Evolutionary conservation across 208 protist species (phyloP).

Genomic region (Acanthamoeba castellanii): DNA sequence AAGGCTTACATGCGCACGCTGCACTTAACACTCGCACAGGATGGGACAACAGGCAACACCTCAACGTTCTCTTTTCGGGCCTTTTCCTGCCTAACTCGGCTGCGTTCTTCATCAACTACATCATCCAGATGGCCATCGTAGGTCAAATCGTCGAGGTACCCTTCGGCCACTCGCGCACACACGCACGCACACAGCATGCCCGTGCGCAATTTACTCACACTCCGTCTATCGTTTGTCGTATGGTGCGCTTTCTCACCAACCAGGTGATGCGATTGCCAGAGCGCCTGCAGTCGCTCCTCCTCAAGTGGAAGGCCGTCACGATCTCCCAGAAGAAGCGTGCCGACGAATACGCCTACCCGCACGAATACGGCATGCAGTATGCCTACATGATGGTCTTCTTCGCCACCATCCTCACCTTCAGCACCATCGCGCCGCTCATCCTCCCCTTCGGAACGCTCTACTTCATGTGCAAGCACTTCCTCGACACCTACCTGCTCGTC

Average conservation of each 20-base stretch:
- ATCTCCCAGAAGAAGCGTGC: conserved; percentile 35
- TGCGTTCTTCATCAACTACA: conserved; percentile 74
- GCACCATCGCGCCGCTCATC: conserved; percentile 72
- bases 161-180: neutral
- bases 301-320: conserved; percentile 68
- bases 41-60: conserved; percentile 50
- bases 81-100: conserved; percentile 67
- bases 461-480: conserved; percentile 72
- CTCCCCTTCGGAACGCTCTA: conserved; percentile 67
- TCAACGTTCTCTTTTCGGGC: conserved; percentile 32
- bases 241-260: neutral
- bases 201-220: neutral
- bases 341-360: conserved; percentile 64
- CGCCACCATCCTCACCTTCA: conserved; percentile 69
- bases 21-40: neutral
- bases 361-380: conserved; percentile 76
- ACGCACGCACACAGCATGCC: neutral
- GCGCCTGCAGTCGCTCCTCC: conserved; percentile 55
- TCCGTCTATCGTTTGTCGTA: neutral
- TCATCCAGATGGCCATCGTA: conserved; percentile 69
- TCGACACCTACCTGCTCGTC: conserved; percentile 68
- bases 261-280: conserved; percentile 70
- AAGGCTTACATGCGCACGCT: neutral
- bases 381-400: conserved; percentile 75
- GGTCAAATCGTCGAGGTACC: conserved; percentile 57